These are phyloP conservation scores for Termitomyces sp. DNA, from an alignment of 768 basidiomycete genomes.

Conservation along the genomic window DNA sequence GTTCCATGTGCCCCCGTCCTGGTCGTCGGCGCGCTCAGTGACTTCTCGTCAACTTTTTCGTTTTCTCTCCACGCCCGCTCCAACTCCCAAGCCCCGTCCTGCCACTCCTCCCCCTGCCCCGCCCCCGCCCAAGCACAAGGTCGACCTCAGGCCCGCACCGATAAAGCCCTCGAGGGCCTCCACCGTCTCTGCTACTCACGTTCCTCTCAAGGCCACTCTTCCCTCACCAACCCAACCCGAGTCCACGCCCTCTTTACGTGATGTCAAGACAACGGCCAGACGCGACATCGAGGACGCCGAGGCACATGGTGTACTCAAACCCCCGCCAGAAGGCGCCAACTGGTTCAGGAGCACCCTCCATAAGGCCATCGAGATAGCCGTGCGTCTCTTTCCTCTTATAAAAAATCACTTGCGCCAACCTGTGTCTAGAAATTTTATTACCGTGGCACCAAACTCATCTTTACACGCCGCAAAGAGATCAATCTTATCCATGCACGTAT, in stretches of 20 bases:
- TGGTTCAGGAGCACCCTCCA: slow-evolving; percentile 45
- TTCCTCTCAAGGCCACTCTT: slow-evolving; percentile 24
- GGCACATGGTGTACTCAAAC: slow-evolving; percentile 60
- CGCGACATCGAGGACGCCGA: slow-evolving; percentile 62
- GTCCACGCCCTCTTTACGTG: slow-evolving; percentile 18
- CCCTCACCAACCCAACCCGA: slow-evolving; percentile 13
- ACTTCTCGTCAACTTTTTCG: slow-evolving; percentile 3
- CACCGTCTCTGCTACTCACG: slow-evolving; percentile 16
- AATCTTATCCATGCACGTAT: slow-evolving; percentile 50
- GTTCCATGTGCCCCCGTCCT: slow-evolving; percentile 10
- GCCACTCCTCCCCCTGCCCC: not conserved
- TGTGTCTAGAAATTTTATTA: slow-evolving; percentile 73
- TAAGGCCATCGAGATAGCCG: slow-evolving; percentile 41
- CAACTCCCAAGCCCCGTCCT: slow-evolving; percentile 15
- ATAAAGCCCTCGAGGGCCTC: slow-evolving; percentile 33
- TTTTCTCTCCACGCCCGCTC: slow-evolving; percentile 14
- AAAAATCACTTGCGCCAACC: not conserved
- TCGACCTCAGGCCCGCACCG: slow-evolving; percentile 62
- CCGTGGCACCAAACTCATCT: slow-evolving; percentile 68
- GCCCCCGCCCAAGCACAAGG: slow-evolving; percentile 36
- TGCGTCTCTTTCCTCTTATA: slow-evolving; percentile 16
- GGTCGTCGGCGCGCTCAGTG: slow-evolving; percentile 7
- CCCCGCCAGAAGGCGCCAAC: slow-evolving; percentile 58
- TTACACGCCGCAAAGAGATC: slow-evolving; percentile 51
- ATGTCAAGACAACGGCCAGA: slow-evolving; percentile 46